Base-by-base conservation (phyloP, 2,329 filamentous ascomycete genomes). In the Fusarium succisae region DNA sequence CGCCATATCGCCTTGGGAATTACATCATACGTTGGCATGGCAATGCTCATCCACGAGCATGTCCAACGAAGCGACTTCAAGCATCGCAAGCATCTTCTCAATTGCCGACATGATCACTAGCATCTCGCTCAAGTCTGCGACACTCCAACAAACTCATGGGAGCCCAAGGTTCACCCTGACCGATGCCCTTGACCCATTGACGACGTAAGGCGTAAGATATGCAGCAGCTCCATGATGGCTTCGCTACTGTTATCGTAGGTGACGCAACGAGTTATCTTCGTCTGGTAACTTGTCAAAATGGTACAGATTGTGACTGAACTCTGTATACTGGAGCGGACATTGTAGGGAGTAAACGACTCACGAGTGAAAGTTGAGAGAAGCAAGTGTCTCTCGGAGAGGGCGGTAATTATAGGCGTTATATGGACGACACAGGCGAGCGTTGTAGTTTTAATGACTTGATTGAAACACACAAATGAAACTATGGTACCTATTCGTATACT, bases 181-280 rank as follows among this genome's bases (percentile, higher is more conserved):
- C 20, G 12, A 22, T 17, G 26, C 26, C 3, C 20, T 48, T 8
- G 6, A 15, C 13, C 20, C 9, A 17, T 30, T 12, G 20, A 4
- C 41, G n/a, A 43, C 6, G 4, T 4, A 17, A 8, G 6, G 10
- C 13, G 18, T 14, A 8, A 30, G 45, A 30, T 12, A 30, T 4
- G 20, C 10, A 30, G 26, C 10, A 9, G 45, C 26, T 30, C 10
- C 26, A n/a, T 10, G 20, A 5, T 48, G 20, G 14, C 20, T 12
- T 48, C 14, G 20, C 26, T 2, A 17, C 14, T 2, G 0, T 5
- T 7, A 28, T 22, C 13, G 26, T 15, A 9, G 26, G 32, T 3
- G 14, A 1, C 0, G 8, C 5, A 10, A 30, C 10, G 9, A 11
- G 6, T 30, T 17, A 20, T 14, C 0, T 0, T 11, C 20, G 17